phyloP scores from a whole-genome alignment of 305 asterid genomes.

The Stenogyne calaminthoides region DNA sequence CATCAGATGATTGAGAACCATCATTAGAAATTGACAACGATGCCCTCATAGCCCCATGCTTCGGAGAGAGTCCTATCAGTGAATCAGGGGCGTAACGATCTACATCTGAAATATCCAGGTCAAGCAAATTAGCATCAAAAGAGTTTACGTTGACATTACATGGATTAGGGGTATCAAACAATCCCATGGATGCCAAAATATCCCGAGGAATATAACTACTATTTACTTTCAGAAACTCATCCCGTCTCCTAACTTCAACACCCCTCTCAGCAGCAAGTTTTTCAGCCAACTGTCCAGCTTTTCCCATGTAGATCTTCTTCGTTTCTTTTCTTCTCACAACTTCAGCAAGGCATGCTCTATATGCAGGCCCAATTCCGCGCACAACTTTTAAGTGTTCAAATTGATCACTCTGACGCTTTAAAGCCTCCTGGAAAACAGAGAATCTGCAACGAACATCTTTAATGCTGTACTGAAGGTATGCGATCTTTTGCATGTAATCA shows the following conservation, averaged over 20 bases:
- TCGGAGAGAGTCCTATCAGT: conserved; percentile 56
- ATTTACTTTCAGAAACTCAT: conserved; percentile 75
- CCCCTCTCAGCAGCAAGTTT: conserved; percentile 87
- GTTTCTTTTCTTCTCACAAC: conserved; percentile 87
- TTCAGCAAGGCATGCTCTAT: conserved; percentile 96
- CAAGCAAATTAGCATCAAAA: conserved; percentile 78
- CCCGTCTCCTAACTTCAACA: conserved; percentile 81
- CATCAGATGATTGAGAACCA: conserved; percentile 56
- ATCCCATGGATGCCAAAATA: conserved; percentile 81
- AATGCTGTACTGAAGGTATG: conserved; percentile 73
- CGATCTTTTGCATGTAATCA: conserved; percentile 86
- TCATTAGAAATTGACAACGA: conserved; percentile 65
- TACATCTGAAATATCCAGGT: conserved; percentile 73
- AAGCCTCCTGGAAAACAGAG: conserved; percentile 90
- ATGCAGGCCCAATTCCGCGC: conserved; percentile 88
- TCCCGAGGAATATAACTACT: conserved; percentile 78
- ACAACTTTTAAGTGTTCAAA: conserved; percentile 87
- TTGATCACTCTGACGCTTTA: conserved; percentile 82
- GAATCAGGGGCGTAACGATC: conserved; percentile 95
- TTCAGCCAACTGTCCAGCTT: conserved; percentile 97
- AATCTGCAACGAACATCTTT: conserved; percentile 83
- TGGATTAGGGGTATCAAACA: conserved; percentile 77
- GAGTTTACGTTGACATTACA: conserved; percentile 90
- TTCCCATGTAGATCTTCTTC: conserved; percentile 94
- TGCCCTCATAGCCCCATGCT: conserved; percentile 54